These are phyloP conservation scores for Talaromyces verruculosus DNA, from an alignment of 2,329 filamentous ascomycete genomes.

Conservation along the genomic window DNA sequence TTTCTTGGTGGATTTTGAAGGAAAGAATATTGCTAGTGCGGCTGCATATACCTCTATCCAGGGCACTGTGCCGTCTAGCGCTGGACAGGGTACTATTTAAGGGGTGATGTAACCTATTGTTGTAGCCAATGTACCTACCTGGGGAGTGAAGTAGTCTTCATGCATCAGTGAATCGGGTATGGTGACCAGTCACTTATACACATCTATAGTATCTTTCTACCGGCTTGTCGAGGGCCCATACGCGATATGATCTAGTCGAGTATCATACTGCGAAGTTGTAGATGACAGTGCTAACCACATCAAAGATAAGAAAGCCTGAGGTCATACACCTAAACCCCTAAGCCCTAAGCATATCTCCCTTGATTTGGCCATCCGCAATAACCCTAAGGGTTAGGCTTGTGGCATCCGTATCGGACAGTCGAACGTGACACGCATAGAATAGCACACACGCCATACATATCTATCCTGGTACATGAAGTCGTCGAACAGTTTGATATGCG, in stretches of 20 bases:
- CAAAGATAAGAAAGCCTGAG: too few relatives aligned
- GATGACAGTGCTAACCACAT: too few relatives aligned
- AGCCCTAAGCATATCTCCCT: neutral
- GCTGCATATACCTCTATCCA: constrained; percentile 36
- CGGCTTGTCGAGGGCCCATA: too few relatives aligned
- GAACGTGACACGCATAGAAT: neutral
- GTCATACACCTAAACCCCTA: neutral
- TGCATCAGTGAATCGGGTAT: too few relatives aligned
- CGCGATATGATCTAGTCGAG: too few relatives aligned
- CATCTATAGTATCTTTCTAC: too few relatives aligned
- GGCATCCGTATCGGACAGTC: neutral
- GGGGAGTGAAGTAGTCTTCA: too few relatives aligned
- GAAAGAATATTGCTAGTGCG: constrained; percentile 55
- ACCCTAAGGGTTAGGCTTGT: neutral
- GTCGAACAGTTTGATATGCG: neutral
- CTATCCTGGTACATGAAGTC: neutral
- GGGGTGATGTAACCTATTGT: neutral
- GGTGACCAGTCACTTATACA: too few relatives aligned
- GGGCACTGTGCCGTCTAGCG: constrained; percentile 41
- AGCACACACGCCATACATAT: neutral
- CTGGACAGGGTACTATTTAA: constrained; percentile 49
- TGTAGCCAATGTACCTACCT: too few relatives aligned
- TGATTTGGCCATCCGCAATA: neutral
- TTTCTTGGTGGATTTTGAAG: constrained; percentile 54
- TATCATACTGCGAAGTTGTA: too few relatives aligned